phyloP scores from a whole-genome alignment of 371 early-diverging fungal genomes.

The Mucor ambiguus region DNA sequence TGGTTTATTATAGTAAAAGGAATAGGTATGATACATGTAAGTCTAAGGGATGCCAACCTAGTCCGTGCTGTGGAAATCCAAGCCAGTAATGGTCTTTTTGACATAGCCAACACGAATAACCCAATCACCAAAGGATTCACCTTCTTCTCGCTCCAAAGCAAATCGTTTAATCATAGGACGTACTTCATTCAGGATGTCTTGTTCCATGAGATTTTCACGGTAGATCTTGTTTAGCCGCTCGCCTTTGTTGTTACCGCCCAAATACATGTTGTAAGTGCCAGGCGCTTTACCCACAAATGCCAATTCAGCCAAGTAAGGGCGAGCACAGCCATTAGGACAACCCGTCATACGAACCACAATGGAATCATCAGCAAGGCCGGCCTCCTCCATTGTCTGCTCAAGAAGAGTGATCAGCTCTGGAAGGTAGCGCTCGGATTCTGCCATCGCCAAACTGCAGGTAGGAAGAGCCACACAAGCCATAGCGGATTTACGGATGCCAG shows the following conservation, averaged over 20 bases:
- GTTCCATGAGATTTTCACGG: slow-evolving; percentile 81
- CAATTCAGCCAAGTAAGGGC: slow-evolving; percentile 90
- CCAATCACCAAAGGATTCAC: slow-evolving; percentile 91
- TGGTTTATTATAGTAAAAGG: too few species aligned
- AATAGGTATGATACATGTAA: neutral
- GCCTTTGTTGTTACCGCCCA: slow-evolving; percentile 84
- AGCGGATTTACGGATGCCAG: slow-evolving; percentile 80
- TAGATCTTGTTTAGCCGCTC: slow-evolving; percentile 84
- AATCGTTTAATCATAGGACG: slow-evolving; percentile 77
- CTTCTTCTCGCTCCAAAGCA: slow-evolving; percentile 64
- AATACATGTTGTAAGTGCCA: slow-evolving; percentile 87
- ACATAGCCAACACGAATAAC: slow-evolving; percentile 81
- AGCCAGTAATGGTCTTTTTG: slow-evolving; percentile 71
- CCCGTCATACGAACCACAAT: slow-evolving; percentile 94
- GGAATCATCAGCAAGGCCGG: slow-evolving; percentile 79
- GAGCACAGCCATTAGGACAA: slow-evolving; percentile 92
- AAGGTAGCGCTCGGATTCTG: slow-evolving; percentile 91
- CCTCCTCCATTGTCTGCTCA: slow-evolving; percentile 73
- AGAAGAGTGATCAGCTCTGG: slow-evolving; percentile 75
- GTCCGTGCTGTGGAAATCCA: slow-evolving; percentile 65
- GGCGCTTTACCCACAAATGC: slow-evolving; percentile 91
- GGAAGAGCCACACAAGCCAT: slow-evolving; percentile 95
- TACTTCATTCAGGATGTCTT: slow-evolving; percentile 75
- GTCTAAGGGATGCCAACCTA: neutral
- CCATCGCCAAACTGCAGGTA: slow-evolving; percentile 91